Evolutionary conservation across 2,329 filamentous ascomycete species (phyloP).

Genomic region (Cladosporium velox): DNA sequence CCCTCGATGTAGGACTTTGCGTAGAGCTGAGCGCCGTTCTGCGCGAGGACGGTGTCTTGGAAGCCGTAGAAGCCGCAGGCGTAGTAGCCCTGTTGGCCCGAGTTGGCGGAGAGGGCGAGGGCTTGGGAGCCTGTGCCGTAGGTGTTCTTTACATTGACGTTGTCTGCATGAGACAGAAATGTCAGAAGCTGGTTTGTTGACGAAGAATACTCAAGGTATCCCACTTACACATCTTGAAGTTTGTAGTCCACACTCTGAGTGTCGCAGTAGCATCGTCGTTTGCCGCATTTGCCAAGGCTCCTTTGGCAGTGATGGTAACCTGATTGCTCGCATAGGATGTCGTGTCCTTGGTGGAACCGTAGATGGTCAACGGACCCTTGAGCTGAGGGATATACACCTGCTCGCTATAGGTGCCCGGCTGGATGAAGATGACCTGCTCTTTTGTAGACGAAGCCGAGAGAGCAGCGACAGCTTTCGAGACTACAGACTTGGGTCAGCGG

Average conservation of each 20-base stretch:
- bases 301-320: slow-evolving; percentile 54
- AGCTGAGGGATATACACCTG: slow-evolving; percentile 47
- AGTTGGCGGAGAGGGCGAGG: background rate
- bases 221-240: slow-evolving; percentile 52
- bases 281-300: slow-evolving; percentile 48
- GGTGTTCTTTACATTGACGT: slow-evolving; percentile 60
- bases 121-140: slow-evolving; percentile 40
- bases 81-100: slow-evolving; percentile 31
- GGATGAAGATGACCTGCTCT: slow-evolving; percentile 59
- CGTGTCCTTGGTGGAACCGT: slow-evolving; percentile 60
- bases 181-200: background rate
- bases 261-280: slow-evolving; percentile 52
- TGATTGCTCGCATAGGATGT: slow-evolving; percentile 57
- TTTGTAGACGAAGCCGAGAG: slow-evolving; percentile 53
- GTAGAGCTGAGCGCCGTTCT: slow-evolving; percentile 57
- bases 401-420: slow-evolving; percentile 61
- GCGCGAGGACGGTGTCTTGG: slow-evolving; percentile 57
- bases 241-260: slow-evolving; percentile 34
- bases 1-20: slow-evolving; percentile 59
- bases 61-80: slow-evolving; percentile 58
- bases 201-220: background rate
- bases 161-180: slow-evolving; percentile 48
- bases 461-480: slow-evolving; percentile 58
- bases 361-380: slow-evolving; percentile 54
- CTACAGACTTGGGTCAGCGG: background rate